Conservation (phyloP, 805 yeast species). For the Saccharomyces eubayanus region DNA sequence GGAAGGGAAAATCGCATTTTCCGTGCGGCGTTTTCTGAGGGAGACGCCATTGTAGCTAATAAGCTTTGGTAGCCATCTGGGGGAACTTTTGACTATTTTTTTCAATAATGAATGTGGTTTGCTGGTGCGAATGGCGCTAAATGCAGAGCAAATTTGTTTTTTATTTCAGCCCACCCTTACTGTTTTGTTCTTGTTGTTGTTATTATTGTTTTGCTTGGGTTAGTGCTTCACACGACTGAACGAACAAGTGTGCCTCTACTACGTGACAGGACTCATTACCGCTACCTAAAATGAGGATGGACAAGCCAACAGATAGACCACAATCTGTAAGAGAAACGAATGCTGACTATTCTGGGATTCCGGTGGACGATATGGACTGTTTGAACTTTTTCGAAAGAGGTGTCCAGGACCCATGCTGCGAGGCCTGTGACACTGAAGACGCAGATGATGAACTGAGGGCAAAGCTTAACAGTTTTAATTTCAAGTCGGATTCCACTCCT, state of each 20-base stretch:
- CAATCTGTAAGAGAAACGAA: neutral
- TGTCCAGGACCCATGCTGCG: conserved; percentile 23
- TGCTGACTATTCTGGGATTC: neutral
- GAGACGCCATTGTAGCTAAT: neutral
- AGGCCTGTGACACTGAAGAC: conserved; percentile 20
- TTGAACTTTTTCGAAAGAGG: conserved; percentile 20
- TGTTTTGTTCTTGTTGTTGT: neutral
- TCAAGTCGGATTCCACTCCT: neutral
- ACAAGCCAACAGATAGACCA: neutral
- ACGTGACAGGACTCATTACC: neutral
- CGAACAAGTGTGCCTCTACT: neutral
- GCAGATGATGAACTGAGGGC: conserved; percentile 1
- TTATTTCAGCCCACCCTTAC: neutral
- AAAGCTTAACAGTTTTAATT: neutral
- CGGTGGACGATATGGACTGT: neutral
- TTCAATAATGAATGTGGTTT: neutral
- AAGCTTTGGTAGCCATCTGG: neutral
- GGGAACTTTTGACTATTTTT: neutral
- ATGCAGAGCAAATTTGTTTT: neutral
- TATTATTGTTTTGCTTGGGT: neutral
- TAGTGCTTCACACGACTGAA: neutral
- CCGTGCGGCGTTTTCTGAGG: neutral
- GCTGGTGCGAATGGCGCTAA: neutral
- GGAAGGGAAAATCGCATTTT: neutral
- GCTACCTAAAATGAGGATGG: neutral